Evolutionary conservation across 2,329 filamentous ascomycete species (phyloP).

Genomic region (Chaetothyriales sp.): DNA sequence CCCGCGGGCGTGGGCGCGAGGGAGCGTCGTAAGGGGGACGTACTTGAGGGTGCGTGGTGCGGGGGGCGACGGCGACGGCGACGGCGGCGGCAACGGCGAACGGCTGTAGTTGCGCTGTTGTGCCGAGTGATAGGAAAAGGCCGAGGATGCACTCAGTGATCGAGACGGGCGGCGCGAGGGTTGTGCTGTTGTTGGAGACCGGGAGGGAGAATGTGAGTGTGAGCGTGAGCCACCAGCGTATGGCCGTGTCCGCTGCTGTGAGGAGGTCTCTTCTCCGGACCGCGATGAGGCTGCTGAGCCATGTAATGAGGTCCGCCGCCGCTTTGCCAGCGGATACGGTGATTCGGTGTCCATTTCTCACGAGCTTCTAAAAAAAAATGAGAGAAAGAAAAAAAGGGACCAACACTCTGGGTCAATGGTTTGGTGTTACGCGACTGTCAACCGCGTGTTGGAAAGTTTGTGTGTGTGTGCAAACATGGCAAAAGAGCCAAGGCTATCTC

Average conservation of each 20-base stretch:
- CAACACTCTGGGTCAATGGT: too few relatives aligned
- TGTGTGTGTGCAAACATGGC: too few relatives aligned
- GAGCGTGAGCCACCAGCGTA: conserved; percentile 16
- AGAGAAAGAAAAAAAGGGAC: too few relatives aligned
- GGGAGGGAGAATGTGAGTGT: conserved; percentile 15
- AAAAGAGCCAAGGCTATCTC: too few relatives aligned
- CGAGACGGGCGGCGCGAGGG: neutral
- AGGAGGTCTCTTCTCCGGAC: conserved; percentile 25
- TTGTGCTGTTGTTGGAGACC: neutral
- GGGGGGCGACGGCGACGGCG: conserved; percentile 7
- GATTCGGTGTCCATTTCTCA: neutral
- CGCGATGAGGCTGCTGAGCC: conserved; percentile 10
- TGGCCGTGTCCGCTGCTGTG: conserved; percentile 34
- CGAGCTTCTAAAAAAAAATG: too few relatives aligned
- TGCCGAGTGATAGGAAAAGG: neutral
- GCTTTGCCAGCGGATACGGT: conserved; percentile 7
- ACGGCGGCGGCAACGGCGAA: conserved; percentile 3
- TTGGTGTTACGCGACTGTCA: too few relatives aligned
- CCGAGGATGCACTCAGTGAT: neutral
- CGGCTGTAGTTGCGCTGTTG: conserved; percentile 3
- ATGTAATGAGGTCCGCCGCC: conserved; percentile 11
- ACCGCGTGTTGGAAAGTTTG: too few relatives aligned
- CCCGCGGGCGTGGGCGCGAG: conserved; percentile 39
- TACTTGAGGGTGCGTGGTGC: conserved; percentile 12
- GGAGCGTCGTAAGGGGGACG: conserved; percentile 13